These are phyloP conservation scores for Salicornia ramosissima DNA, from an alignment of 148 eudicot genomes.

Conservation along the genomic window DNA sequence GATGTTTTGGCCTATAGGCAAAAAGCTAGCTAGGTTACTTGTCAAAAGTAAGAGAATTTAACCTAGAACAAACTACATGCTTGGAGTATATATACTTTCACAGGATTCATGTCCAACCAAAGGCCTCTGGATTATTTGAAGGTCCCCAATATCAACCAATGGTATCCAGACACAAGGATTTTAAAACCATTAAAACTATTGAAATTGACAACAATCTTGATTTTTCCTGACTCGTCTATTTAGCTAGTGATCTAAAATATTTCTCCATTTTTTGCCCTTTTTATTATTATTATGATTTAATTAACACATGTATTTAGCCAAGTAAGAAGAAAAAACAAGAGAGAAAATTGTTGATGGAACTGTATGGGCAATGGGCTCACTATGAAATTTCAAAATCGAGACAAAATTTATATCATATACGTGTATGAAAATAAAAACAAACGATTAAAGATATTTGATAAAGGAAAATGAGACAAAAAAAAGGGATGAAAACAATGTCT, in stretches of 20 bases:
- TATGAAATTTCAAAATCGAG: too few species aligned
- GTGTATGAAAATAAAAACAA: too few species aligned
- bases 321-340: too few species aligned
- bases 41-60: neutral
- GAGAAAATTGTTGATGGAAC: too few species aligned
- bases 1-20: neutral
- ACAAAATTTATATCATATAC: too few species aligned
- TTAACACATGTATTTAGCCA: too few species aligned
- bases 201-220: neutral
- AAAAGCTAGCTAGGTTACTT: neutral
- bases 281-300: too few species aligned
- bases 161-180: neutral
- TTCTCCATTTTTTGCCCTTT: too few species aligned
- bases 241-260: neutral
- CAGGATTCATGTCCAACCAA: neutral
- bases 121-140: neutral
- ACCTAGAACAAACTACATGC: neutral
- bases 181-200: neutral
- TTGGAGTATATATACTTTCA: neutral
- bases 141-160: conserved; percentile 12
- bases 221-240: neutral
- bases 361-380: too few species aligned
- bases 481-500: too few species aligned
- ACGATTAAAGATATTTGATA: too few species aligned
- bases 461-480: too few species aligned